These are phyloP conservation scores for Beauveria rudraprayagi DNA, from an alignment of 2,329 filamentous ascomycete genomes.

Conservation along the genomic window DNA sequence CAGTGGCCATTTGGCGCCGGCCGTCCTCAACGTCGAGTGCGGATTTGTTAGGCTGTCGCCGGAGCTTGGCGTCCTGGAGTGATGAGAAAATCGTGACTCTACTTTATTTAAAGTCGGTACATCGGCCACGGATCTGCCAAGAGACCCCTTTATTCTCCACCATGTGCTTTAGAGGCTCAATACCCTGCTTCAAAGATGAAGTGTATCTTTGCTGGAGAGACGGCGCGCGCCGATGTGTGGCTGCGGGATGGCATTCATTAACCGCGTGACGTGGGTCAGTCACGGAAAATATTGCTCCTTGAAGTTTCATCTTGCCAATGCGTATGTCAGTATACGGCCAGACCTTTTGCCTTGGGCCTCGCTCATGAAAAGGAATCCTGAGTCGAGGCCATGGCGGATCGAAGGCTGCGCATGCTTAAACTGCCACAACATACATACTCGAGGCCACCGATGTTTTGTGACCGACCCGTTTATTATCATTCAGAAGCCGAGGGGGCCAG, in stretches of 20 bases:
- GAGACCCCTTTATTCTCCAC: constrained; percentile 27
- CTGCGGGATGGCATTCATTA: constrained; percentile 18
- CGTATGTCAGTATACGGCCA: neutral
- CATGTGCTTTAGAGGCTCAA: constrained; percentile 23
- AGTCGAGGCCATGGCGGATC: neutral
- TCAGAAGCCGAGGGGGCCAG: too few species aligned
- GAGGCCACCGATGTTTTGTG: neutral
- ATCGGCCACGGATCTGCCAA: constrained; percentile 22
- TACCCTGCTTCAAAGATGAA: constrained; percentile 26
- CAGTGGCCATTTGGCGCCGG: constrained; percentile 20
- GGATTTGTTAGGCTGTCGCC: constrained; percentile 24
- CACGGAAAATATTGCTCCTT: constrained; percentile 18
- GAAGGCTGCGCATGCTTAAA: neutral
- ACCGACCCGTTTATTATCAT: neutral
- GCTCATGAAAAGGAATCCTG: neutral
- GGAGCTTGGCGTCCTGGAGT: constrained; percentile 27
- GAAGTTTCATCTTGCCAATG: constrained; percentile 14
- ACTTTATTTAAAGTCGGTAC: constrained; percentile 23
- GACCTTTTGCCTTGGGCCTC: neutral
- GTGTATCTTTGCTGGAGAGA: constrained; percentile 18
- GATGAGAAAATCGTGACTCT: constrained; percentile 25
- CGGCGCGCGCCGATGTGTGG: neutral
- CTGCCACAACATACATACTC: neutral
- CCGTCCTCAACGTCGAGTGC: constrained; percentile 21
- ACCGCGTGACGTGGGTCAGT: constrained; percentile 20